phyloP scores from a whole-genome alignment of 169 alveolate species.

The Blepharisma undulans region DNA sequence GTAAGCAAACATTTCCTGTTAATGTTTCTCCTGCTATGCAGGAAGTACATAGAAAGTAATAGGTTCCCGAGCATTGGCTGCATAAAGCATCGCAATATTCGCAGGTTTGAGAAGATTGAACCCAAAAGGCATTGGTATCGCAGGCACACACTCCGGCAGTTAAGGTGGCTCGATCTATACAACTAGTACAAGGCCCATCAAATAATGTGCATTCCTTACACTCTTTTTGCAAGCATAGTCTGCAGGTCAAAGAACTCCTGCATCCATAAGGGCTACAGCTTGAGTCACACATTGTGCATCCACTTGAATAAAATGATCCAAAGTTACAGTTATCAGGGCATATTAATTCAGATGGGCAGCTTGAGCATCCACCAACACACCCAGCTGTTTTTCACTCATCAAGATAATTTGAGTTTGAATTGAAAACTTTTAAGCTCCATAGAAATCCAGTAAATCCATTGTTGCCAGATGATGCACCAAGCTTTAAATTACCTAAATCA shows the following conservation, averaged over 20 bases:
- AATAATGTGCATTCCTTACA: neutral
- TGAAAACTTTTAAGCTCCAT: neutral
- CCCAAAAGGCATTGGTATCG: neutral
- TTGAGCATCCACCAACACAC: neutral
- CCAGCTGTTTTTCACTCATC: neutral
- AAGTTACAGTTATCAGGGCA: neutral
- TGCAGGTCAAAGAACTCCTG: neutral
- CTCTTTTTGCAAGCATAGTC: neutral
- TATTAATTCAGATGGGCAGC: neutral
- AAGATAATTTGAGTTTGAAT: neutral
- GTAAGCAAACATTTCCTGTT: neutral
- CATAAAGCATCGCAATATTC: neutral
- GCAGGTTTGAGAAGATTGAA: neutral
- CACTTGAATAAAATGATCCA: neutral
- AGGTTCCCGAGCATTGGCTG: neutral
- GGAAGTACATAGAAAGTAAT: neutral
- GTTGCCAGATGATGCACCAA: neutral
- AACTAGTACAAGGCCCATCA: neutral
- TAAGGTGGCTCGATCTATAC: neutral
- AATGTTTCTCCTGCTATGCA: neutral
- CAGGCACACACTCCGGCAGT: neutral
- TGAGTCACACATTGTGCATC: neutral
- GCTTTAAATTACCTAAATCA: neutral
- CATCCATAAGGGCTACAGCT: neutral
- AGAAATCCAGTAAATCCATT: neutral